Base-by-base conservation (phyloP, 192 early-diverging fungal genomes). In the Oehlia diaphana region DNA sequence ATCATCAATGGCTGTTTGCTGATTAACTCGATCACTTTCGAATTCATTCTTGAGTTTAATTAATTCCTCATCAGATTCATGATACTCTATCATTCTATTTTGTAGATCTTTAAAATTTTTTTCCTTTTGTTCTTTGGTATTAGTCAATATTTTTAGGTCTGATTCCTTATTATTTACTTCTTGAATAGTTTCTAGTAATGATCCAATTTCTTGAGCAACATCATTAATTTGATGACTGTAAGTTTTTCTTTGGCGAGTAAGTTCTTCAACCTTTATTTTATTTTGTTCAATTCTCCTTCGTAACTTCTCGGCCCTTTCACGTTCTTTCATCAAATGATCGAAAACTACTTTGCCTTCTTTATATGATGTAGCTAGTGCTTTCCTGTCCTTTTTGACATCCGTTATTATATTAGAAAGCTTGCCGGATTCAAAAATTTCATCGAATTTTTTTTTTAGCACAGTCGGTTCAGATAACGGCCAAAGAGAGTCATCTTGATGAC, bases 401-500 rank as follows among this genome's bases (percentile, higher is more conserved):
- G 93, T 95, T 10, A 99, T 85, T 2, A 94, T 96, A 80, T 96
- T 98, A 42, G 96, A 97, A 81, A 96, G 95, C 80, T 92, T 91
- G 23, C 95, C 97, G 1, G 95, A 90, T 0, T 94, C 93, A 87
- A 99, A 99, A 62, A 99, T 99, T 21, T 98, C 98, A 86, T 99
- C 97, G 87, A 99, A 99, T 79, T 93, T 95, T 79, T 98, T 98
- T 80, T 99, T 99, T 47, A 99, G 78, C 6, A 88, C 78, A 4
- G 85, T 76, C 0, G 97, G 91, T 80, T 99, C 98, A 0, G 95
- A 90, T 12, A 99, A 88, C 16, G 98, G 98, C 97, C 98, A 99
- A 81, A 92, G 95, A 63, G 94, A 94, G 4, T 99, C 97, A 83
- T 99, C 98, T 86, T 99, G 98, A 82, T 98, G 97, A 83, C 97